Conservation (phyloP, 176 grass and related monocot species). For the Avena atlantica region DNA sequence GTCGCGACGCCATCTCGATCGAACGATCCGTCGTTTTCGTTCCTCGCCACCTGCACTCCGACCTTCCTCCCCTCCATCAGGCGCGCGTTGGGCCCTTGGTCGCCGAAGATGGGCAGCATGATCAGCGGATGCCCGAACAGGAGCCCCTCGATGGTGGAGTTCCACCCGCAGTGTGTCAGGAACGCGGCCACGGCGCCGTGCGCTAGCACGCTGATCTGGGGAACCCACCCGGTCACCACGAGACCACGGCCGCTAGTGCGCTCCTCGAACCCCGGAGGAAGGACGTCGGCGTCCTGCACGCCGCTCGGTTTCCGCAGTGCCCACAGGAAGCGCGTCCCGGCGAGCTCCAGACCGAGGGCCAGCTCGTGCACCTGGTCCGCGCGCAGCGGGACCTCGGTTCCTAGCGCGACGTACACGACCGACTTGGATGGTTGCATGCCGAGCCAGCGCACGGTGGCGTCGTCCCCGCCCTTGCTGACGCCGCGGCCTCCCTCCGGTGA, state of each 20-base stretch:
- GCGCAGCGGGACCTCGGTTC: constrained; percentile 50
- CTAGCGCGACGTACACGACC: constrained; percentile 57
- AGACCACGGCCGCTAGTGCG: constrained; percentile 13
- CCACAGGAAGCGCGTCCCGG: constrained; percentile 55
- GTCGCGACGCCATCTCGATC: constrained; percentile 26
- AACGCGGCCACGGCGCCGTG: constrained; percentile 47
- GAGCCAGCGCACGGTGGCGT: constrained; percentile 48
- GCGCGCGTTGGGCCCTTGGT: constrained; percentile 42
- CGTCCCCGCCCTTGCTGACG: background rate
- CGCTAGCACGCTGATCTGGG: constrained; percentile 45
- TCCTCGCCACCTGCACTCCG: constrained; percentile 17
- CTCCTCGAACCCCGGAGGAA: constrained; percentile 46
- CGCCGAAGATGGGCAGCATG: constrained; percentile 30
- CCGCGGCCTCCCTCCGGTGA: constrained; percentile 5
- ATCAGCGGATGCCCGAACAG: constrained; percentile 49
- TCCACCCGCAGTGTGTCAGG: constrained; percentile 59
- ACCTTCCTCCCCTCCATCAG: constrained; percentile 18
- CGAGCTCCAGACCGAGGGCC: constrained; percentile 57
- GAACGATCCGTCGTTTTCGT: constrained; percentile 39
- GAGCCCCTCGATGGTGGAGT: constrained; percentile 48
- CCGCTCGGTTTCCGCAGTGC: constrained; percentile 39
- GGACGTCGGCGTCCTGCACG: background rate
- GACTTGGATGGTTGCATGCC: constrained; percentile 31
- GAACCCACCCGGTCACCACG: constrained; percentile 41
- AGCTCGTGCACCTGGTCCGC: constrained; percentile 48